Evolutionary conservation across 176 grass and related monocot genomes (phyloP).

Genomic region (Cocos nucifera): DNA sequence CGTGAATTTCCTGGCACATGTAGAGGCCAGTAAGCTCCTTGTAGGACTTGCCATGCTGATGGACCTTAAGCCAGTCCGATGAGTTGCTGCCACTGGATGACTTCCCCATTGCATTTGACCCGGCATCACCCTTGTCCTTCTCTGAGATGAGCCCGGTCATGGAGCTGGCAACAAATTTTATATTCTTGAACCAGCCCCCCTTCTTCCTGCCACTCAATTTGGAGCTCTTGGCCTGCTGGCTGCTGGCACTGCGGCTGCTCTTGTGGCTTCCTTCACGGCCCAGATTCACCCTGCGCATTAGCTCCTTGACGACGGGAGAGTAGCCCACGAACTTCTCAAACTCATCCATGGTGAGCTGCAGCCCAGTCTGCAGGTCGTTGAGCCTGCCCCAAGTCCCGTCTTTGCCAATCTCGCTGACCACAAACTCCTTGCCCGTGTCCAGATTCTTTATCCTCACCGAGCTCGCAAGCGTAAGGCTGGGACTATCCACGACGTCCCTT

Average conservation of each 20-base stretch:
- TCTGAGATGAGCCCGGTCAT: slow-evolving; percentile 37
- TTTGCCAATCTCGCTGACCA: slow-evolving; percentile 32
- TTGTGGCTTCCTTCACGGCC: background rate
- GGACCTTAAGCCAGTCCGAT: slow-evolving; percentile 62
- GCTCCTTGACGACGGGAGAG: slow-evolving; percentile 50
- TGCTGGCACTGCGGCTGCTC: background rate
- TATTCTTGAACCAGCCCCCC: slow-evolving; percentile 64
- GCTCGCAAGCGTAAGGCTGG: too few relatives aligned
- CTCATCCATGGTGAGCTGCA: slow-evolving; percentile 33
- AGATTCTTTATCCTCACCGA: slow-evolving; percentile 19
- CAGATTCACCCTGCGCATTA: slow-evolving; percentile 44
- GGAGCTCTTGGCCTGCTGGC: slow-evolving; percentile 17
- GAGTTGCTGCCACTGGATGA: background rate
- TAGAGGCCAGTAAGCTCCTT: slow-evolving; percentile 75
- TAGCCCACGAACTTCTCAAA: slow-evolving; percentile 39
- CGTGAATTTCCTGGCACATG: slow-evolving; percentile 66
- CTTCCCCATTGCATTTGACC: slow-evolving; percentile 15
- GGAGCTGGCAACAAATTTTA: slow-evolving; percentile 53
- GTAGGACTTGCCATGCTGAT: slow-evolving; percentile 59
- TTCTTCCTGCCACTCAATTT: slow-evolving; percentile 39
- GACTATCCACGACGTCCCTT: too few relatives aligned
- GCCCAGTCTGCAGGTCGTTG: slow-evolving; percentile 8
- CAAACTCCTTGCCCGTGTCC: slow-evolving; percentile 34
- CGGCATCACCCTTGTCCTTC: slow-evolving; percentile 32
- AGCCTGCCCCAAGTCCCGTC: slow-evolving; percentile 31